Base-by-base conservation (phyloP, 108 stramenopile genomes). In the Skeletonema potamos region DNA sequence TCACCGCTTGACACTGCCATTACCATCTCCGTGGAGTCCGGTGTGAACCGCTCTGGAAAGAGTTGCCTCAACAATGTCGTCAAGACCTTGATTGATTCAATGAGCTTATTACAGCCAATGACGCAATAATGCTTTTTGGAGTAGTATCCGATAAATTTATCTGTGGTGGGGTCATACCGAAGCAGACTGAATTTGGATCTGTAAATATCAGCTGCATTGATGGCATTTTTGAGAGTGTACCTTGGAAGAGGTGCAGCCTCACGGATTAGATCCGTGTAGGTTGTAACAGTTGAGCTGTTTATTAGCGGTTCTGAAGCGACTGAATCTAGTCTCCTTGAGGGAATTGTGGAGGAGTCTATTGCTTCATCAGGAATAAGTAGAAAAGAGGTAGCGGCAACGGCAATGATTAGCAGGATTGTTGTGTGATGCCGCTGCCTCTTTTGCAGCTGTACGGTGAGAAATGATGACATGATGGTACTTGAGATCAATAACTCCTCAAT, bases 1-100 rank as follows among this genome's bases (percentile, higher is more conserved):
- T 59, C 58, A 18, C 58, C 58, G 8, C 6, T 18, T 34, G 17
- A 9, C 17, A 59, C n/a, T 1, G 58, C 28, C 58, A 59, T n/a
- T 1, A 34, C 58, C 18, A 59, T 28, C 28, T 59, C 58, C 7
- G 58, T 10, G 7, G 4, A 15, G 58, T 59, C 58, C 8, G 58
- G 58, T 34, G 58, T 59, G 58, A 59, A 59, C 5, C 58, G 58
- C 18, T 59, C 58, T 6, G 58, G 58, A n/a, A 59, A 59, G 1
- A 8, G 1, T 29, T 15, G 5, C 17, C 58, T 18, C 17, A 59
- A 20, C 0, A 59, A 33, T 17, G 8, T 33, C 0, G 28, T 24
- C 28, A 59, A 24, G 0, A 11, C 6, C 17, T 20, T 6, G 7
- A 59, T 34, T 24, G 58, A 26, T 4, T 59, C 17, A 6, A 7